These are phyloP conservation scores for Anthostomella pinea DNA, from an alignment of 2,329 filamentous ascomycete genomes.

Conservation along the genomic window DNA sequence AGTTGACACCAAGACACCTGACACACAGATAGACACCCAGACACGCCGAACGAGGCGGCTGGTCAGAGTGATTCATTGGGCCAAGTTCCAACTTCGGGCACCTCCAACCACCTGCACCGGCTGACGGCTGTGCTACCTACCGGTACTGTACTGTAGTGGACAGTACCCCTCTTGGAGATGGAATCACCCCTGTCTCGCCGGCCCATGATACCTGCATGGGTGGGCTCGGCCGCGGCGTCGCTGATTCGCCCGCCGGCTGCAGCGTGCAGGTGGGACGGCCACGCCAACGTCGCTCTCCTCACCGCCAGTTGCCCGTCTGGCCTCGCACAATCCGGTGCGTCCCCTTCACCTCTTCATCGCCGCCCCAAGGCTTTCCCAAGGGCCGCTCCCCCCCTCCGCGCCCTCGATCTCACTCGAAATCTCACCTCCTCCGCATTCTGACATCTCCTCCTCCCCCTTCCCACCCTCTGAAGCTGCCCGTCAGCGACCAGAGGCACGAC, in stretches of 20 bases:
- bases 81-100: too few relatives aligned
- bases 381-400: conserved; percentile 26
- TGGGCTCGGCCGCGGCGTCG: conserved; percentile 5
- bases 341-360: conserved; percentile 22
- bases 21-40: too few relatives aligned
- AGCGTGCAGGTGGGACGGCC: conserved; percentile 32
- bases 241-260: conserved; percentile 28
- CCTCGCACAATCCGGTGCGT: conserved; percentile 30
- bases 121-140: too few relatives aligned
- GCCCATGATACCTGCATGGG: conserved; percentile 24
- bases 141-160: too few relatives aligned
- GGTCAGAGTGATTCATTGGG: too few relatives aligned
- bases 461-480: conserved; percentile 26
- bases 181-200: conserved; percentile 19
- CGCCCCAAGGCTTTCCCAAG: conserved; percentile 27
- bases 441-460: conserved; percentile 25
- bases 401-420: conserved; percentile 34
- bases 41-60: too few relatives aligned
- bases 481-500: conserved; percentile 23
- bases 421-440: conserved; percentile 31
- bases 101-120: too few relatives aligned
- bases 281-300: conserved; percentile 32
- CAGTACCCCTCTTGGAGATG: too few relatives aligned
- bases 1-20: too few relatives aligned
- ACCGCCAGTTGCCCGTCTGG: conserved; percentile 33